phyloP scores from a whole-genome alignment of 73 alveolate species.

The Paramecium sexaurelia region DNA sequence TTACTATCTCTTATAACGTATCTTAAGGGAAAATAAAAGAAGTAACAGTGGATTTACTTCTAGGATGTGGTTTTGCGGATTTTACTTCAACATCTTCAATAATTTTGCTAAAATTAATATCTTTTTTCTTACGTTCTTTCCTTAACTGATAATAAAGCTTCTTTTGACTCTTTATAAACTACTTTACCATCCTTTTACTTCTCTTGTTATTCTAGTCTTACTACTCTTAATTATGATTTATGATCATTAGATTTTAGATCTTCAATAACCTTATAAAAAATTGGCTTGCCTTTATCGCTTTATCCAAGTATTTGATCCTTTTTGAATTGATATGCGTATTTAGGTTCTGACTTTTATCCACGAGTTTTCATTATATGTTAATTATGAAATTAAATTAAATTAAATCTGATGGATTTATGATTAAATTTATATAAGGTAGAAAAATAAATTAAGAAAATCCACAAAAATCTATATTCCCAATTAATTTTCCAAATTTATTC shows the following conservation, averaged over 20 bases:
- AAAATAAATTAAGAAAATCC: neutral
- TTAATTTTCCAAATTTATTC: constrained; percentile 35
- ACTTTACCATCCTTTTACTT: constrained; percentile 14
- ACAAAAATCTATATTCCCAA: neutral
- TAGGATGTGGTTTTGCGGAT: constrained; percentile 1
- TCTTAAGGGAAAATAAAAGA: neutral
- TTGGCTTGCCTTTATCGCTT: neutral
- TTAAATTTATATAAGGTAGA: neutral
- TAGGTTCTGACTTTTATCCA: neutral
- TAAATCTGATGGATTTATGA: neutral
- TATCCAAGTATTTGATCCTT: constrained; percentile 8
- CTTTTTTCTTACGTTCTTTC: neutral
- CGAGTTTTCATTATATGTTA: constrained; percentile 18
- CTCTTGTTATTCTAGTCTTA: neutral
- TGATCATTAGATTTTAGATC: constrained; percentile 40
- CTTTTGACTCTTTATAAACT: neutral
- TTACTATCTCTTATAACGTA: neutral
- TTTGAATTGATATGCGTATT: neutral
- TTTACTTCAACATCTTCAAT: constrained; percentile 32
- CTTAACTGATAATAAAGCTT: neutral
- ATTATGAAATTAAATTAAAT: neutral
- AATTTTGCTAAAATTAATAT: neutral
- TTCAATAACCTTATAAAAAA: neutral
- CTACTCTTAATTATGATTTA: neutral
- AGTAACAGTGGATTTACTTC: neutral